These are phyloP conservation scores for Adansonia digitata DNA, from an alignment of 345 rosid genomes.

Conservation along the genomic window DNA sequence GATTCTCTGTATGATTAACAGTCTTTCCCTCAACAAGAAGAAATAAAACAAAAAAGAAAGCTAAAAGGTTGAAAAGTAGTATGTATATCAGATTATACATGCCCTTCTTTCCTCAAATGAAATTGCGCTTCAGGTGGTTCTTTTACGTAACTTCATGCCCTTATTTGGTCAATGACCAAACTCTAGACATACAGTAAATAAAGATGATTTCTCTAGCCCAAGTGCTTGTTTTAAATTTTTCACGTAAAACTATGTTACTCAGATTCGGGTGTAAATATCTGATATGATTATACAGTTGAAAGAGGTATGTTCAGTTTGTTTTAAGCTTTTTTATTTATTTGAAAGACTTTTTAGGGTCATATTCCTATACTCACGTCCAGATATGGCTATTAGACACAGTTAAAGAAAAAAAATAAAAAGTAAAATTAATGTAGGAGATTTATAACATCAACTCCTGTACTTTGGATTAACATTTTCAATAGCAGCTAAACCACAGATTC, in stretches of 20 bases:
- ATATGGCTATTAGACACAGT: no score
- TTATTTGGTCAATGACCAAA: neutral
- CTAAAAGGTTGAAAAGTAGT: neutral
- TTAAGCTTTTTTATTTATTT: no score
- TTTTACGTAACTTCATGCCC: slow-evolving; percentile 8
- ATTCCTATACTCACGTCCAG: no score
- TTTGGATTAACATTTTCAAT: neutral
- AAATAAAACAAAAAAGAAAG: neutral
- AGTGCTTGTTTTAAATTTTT: neutral
- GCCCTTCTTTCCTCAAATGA: slow-evolving; percentile 50
- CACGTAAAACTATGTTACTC: no score
- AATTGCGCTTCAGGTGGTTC: slow-evolving; percentile 26
- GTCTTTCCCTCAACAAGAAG: neutral
- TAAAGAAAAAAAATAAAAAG: no score
- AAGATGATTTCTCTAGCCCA: slow-evolving; percentile 2
- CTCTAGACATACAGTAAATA: neutral
- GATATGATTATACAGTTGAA: no score
- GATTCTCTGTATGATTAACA: neutral
- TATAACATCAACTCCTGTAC: neutral
- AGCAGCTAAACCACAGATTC: neutral
- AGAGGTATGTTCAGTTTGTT: no score
- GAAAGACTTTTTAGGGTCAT: no score
- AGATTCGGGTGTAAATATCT: no score
- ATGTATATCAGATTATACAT: slow-evolving; percentile 18
- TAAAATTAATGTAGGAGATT: no score